These are phyloP conservation scores for Ustilago shanxiensis DNA, from an alignment of 1,284 basidiomycete genomes.

Conservation along the genomic window DNA sequence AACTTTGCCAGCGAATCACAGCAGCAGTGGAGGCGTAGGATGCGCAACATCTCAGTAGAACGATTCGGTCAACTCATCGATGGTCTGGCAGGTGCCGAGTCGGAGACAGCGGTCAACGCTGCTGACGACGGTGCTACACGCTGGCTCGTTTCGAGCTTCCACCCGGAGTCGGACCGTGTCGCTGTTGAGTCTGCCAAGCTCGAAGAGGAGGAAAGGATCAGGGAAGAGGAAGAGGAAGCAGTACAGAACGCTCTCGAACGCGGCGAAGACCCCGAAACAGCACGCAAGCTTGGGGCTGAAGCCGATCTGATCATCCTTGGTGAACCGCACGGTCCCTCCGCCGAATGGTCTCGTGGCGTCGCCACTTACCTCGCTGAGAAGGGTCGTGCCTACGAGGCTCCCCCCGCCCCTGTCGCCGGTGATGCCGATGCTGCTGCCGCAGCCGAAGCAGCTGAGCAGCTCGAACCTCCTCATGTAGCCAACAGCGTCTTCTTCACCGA, in stretches of 20 bases:
- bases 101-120: constrained; percentile 4
- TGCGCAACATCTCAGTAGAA: constrained; percentile 46
- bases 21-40: constrained; percentile 43
- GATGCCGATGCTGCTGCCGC: constrained; percentile 16
- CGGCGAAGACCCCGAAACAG: constrained; percentile 62
- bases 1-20: constrained; percentile 37
- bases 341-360: constrained; percentile 64
- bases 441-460: constrained; percentile 11
- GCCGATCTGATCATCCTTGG: constrained; percentile 68
- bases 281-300: constrained; percentile 65
- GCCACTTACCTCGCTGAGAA: constrained; percentile 64
- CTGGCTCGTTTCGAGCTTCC: constrained; percentile 48
- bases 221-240: constrained; percentile 62
- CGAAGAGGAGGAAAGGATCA: constrained; percentile 50
- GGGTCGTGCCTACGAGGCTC: constrained; percentile 63
- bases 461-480: constrained; percentile 27
- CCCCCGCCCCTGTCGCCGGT: constrained; percentile 29
- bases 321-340: constrained; percentile 62
- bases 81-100: constrained; percentile 32
- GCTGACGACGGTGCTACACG: constrained; percentile 19
- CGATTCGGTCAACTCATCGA: constrained; percentile 56
- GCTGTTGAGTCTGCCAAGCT: constrained; percentile 49
- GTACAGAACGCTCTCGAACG: constrained; percentile 63
- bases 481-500: constrained; percentile 48
- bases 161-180: constrained; percentile 48